These are phyloP conservation scores for Fusarium oxysporum DNA, from an alignment of 2,329 filamentous ascomycete genomes.

Conservation along the genomic window DNA sequence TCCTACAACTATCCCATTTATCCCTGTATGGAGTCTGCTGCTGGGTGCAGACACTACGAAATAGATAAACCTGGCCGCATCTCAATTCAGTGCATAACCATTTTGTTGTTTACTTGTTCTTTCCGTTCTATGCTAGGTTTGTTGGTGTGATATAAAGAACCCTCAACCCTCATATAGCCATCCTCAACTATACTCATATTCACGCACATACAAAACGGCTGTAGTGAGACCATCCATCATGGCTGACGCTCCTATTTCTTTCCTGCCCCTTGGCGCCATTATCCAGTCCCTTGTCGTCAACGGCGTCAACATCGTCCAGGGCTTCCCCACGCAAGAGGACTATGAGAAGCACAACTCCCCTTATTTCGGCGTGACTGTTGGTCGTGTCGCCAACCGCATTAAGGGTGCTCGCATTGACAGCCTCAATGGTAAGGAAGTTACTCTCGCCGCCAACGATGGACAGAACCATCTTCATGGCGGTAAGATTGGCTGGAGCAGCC, in stretches of 20 bases:
- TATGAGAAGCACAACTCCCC: slow-evolving; percentile 81
- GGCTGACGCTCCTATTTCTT: slow-evolving; percentile 66
- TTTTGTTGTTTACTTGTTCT: slow-evolving; percentile 8
- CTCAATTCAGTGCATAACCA: slow-evolving; percentile 10
- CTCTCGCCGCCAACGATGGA: slow-evolving; percentile 80
- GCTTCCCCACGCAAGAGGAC: slow-evolving; percentile 79
- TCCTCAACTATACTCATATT: slow-evolving; percentile 2
- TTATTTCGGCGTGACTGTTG: slow-evolving; percentile 94
- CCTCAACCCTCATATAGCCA: slow-evolving; percentile 10
- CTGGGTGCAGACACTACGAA: slow-evolving; percentile 12
- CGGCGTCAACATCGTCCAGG: slow-evolving; percentile 87
- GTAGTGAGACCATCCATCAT: slow-evolving; percentile 46
- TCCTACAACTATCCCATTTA: slow-evolving; percentile 40
- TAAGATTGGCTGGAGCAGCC: slow-evolving; percentile 82
- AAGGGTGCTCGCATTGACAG: slow-evolving; percentile 75
- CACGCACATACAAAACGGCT: not conserved
- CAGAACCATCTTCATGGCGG: slow-evolving; percentile 82
- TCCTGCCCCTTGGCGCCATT: slow-evolving; percentile 81
- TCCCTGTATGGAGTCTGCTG: slow-evolving; percentile 14
- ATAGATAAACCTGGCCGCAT: slow-evolving; percentile 34
- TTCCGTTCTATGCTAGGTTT: not conserved
- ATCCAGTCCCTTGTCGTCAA: slow-evolving; percentile 84
- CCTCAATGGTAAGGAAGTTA: slow-evolving; percentile 78
- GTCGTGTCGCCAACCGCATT: slow-evolving; percentile 85
- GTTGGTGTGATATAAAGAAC: slow-evolving; percentile 17